Conservation (phyloP, 2,329 filamentous ascomycete species). For the Aspergillus terreus region DNA sequence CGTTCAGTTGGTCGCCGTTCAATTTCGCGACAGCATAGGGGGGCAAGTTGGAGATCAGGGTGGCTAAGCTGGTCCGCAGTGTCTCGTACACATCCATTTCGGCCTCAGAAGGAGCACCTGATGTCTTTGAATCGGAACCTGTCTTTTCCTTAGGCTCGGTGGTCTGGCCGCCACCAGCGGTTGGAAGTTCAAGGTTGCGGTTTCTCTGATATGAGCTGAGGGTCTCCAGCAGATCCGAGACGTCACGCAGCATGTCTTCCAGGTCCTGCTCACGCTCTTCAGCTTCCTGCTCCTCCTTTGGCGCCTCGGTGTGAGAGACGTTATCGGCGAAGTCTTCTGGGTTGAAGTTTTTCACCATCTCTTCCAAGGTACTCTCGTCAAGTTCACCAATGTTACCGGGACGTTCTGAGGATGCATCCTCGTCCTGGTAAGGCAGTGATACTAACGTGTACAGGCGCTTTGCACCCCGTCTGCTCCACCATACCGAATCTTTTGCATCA, state of each 20-base stretch:
- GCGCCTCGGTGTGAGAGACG: constrained; percentile 15
- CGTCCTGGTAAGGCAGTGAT: constrained; percentile 21
- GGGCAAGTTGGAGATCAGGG: constrained; percentile 72
- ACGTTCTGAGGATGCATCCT: constrained; percentile 19
- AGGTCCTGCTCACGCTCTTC: constrained; percentile 17
- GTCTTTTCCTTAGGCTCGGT: constrained; percentile 26
- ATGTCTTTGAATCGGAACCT: constrained; percentile 33
- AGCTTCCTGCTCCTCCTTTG: constrained; percentile 26
- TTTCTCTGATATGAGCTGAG: constrained; percentile 61
- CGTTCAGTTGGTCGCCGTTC: constrained; percentile 79
- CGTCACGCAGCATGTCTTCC: constrained; percentile 52
- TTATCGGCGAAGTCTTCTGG: constrained; percentile 31
- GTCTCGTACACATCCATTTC: constrained; percentile 64
- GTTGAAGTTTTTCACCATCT: constrained; percentile 41
- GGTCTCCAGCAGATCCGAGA: constrained; percentile 59
- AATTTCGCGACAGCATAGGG: constrained; percentile 84
- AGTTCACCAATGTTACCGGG: constrained; percentile 33
- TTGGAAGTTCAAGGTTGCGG: constrained; percentile 46
- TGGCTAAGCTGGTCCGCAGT: constrained; percentile 68
- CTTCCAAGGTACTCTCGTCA: constrained; percentile 38
- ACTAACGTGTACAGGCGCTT: constrained; percentile 36
- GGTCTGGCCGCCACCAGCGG: constrained; percentile 25
- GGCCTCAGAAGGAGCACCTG: constrained; percentile 51
- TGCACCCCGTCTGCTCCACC: constrained; percentile 44
- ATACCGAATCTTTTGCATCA: constrained; percentile 42